A percentile compares a stretch with the other conserved stretches of the same genome.
These are phyloP conservation scores for Serendipita indica DNA, from an alignment of 768 basidiomycete species.

Conservation along the genomic window DNA sequence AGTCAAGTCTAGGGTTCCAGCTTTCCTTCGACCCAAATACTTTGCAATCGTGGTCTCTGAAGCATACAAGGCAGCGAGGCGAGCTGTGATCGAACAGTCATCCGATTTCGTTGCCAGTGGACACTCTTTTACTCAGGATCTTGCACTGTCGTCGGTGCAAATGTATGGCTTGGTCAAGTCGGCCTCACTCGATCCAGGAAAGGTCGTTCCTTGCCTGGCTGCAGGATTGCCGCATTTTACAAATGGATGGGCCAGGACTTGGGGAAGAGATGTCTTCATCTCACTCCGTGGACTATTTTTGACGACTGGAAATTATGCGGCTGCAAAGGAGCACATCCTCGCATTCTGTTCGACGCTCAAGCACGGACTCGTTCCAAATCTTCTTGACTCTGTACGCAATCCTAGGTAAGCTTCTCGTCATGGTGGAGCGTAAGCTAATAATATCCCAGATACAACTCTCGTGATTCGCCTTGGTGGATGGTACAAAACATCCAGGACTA, in stretches of 20 bases:
- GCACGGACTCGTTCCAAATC: constrained; percentile 91
- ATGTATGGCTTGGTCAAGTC: constrained; percentile 87
- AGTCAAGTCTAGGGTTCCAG: constrained; percentile 56
- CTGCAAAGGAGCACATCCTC: constrained; percentile 59
- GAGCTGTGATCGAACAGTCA: constrained; percentile 68
- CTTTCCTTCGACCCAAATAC: constrained; percentile 89
- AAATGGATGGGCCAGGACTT: constrained; percentile 86
- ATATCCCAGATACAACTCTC: constrained; percentile 66
- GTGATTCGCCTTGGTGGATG: constrained; percentile 99
- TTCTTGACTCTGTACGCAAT: constrained; percentile 74
- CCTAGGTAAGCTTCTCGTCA: constrained; percentile 43
- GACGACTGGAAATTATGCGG: constrained; percentile 40
- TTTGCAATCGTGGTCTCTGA: constrained; percentile 83
- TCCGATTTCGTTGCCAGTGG: constrained; percentile 78
- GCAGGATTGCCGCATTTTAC: constrained; percentile 94
- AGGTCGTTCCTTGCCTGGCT: constrained; percentile 65
- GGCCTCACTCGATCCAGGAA: constrained; percentile 68
- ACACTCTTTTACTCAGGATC: constrained; percentile 76
- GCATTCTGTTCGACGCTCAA: constrained; percentile 87
- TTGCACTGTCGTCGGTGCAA: constrained; percentile 72
- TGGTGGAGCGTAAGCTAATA: neutral
- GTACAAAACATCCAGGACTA: constrained; percentile 97
- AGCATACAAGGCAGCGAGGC: constrained; percentile 84
- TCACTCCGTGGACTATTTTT: constrained; percentile 86
- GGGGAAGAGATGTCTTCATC: constrained; percentile 93